Conservation (phyloP, 1,139 yeast genomes). For the Debaryomyces nepalensis region DNA sequence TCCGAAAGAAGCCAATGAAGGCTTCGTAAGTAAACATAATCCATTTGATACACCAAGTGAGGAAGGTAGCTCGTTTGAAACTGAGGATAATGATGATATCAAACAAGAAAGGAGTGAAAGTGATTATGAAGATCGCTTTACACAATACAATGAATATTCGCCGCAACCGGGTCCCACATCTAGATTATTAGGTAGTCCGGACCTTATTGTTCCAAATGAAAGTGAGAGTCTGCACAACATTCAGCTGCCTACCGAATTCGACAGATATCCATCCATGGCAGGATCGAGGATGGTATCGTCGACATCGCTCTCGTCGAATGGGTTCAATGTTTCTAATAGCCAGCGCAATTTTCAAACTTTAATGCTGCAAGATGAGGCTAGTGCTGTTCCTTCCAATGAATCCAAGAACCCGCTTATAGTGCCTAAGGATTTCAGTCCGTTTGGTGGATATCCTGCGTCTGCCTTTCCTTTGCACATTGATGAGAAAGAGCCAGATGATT, state of each 20-base stretch:
- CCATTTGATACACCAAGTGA: conserved; percentile 34
- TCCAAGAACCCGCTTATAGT: conserved; percentile 25
- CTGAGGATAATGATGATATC: too few relatives aligned
- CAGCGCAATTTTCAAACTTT: conserved; percentile 12
- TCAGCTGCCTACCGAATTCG: conserved; percentile 56
- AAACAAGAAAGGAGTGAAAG: too few relatives aligned
- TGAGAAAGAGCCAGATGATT: conserved; percentile 91
- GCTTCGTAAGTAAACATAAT: conserved; percentile 24
- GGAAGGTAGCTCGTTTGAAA: too few relatives aligned
- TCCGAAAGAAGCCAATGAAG: conserved; percentile 24
- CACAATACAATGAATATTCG: too few relatives aligned
- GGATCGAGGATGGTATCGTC: conserved; percentile 55
- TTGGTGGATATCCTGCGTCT: conserved; percentile 93
- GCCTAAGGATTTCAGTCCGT: conserved; percentile 63
- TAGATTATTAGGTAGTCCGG: too few relatives aligned
- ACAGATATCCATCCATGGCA: conserved; percentile 59
- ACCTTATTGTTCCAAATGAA: too few relatives aligned
- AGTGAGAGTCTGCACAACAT: too few relatives aligned
- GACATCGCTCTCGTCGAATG: conserved; percentile 43
- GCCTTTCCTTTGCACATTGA: conserved; percentile 84
- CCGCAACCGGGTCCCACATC: too few relatives aligned
- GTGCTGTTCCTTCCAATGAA: conserved; percentile 22
- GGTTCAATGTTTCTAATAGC: conserved; percentile 15
- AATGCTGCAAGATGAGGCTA: conserved; percentile 17
- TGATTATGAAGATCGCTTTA: too few relatives aligned